Evolutionary conservation across 495 filamentous ascomycete genomes (phyloP).

Genomic region (Aspergillus baeticus): DNA sequence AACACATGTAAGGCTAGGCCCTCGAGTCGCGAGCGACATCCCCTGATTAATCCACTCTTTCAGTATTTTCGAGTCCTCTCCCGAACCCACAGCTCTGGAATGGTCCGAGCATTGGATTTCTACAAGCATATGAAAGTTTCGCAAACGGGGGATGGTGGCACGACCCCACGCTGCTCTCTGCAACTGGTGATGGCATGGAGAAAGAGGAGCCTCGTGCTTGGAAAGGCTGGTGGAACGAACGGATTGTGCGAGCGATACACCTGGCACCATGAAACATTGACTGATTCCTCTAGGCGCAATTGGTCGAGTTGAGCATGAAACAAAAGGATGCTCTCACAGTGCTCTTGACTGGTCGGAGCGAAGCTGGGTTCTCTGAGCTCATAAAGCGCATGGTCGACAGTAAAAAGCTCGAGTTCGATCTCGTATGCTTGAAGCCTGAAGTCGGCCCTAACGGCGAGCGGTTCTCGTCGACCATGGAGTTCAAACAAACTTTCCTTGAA

Average conservation of each 20-base stretch:
- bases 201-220: conserved; percentile 81
- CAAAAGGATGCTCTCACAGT: conserved; percentile 87
- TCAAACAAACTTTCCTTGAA: conserved; percentile 81
- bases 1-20: conserved; percentile 71
- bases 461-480: conserved; percentile 76
- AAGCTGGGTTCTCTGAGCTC: conserved; percentile 71
- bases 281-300: conserved; percentile 57
- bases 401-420: conserved; percentile 80
- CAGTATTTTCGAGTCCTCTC: conserved; percentile 87
- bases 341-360: conserved; percentile 84
- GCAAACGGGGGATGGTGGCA: conserved; percentile 97
- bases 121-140: conserved; percentile 74
- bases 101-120: conserved; percentile 65
- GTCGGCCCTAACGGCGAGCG: conserved; percentile 74
- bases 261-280: background rate
- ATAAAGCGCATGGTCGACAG: conserved; percentile 80
- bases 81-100: conserved; percentile 92
- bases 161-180: conserved; percentile 77
- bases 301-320: conserved; percentile 78
- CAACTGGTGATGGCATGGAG: conserved; percentile 81
- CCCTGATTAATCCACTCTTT: conserved; percentile 12
- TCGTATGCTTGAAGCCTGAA: conserved; percentile 84
- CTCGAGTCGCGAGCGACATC: background rate
- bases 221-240: conserved; percentile 97
- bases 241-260: conserved; percentile 55